Percentiles rank a stretch among this genome's conserved stretches.
Evolutionary conservation across 2,329 filamentous ascomycete species (phyloP).

Genomic region (Plectosphaerella plurivora): DNA sequence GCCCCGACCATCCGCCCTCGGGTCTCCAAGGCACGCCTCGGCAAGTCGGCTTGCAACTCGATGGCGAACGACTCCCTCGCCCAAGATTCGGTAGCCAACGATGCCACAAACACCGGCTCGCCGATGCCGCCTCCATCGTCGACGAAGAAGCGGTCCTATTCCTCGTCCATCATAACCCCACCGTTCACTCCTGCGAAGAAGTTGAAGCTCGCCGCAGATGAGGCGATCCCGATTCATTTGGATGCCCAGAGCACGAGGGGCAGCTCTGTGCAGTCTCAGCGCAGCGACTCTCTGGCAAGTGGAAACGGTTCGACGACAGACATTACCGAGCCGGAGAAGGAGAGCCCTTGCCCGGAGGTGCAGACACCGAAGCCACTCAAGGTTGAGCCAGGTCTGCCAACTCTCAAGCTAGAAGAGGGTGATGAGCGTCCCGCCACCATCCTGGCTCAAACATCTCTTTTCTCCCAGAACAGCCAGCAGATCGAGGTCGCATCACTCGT

Average conservation of each 20-base stretch:
- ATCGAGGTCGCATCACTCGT: neutral
- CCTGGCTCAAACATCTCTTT: constrained; percentile 9
- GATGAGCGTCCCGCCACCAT: constrained; percentile 13
- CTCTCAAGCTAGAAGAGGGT: constrained; percentile 27
- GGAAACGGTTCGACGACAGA: constrained; percentile 32
- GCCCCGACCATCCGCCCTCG: constrained; percentile 51
- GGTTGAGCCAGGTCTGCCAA: constrained; percentile 14
- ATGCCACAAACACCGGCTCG: neutral
- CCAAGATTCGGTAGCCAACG: neutral
- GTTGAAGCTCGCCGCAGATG: constrained; percentile 30
- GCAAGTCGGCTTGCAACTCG: constrained; percentile 2
- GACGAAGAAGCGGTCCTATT: constrained; percentile 29
- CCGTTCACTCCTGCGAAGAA: constrained; percentile 52
- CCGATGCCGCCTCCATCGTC: constrained; percentile 2
- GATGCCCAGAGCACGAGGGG: constrained; percentile 27
- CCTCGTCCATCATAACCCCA: constrained; percentile 44
- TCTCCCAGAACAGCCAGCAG: neutral
- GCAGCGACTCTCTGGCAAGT: constrained; percentile 22
- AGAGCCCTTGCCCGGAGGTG: constrained; percentile 31
- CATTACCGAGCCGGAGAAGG: constrained; percentile 46
- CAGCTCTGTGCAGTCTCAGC: constrained; percentile 29
- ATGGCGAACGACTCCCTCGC: neutral
- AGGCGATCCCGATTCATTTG: constrained; percentile 20
- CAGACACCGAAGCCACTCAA: constrained; percentile 28
- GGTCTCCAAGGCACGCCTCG: constrained; percentile 34